Conservation (phyloP, 2,329 filamentous ascomycete genomes). For the Talaromyces piceae region DNA sequence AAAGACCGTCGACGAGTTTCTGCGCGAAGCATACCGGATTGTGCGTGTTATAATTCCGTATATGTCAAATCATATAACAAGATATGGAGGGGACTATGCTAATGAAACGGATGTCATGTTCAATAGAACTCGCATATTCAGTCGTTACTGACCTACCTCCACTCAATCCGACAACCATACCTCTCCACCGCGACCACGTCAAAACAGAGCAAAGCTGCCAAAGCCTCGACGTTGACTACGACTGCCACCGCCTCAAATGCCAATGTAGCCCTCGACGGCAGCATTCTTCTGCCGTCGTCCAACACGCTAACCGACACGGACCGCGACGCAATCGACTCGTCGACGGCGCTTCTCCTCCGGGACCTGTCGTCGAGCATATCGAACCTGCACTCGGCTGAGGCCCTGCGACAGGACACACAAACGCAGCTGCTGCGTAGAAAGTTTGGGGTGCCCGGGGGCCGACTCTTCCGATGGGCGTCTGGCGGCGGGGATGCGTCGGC, state of each 20-base stretch:
- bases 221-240: too few species aligned
- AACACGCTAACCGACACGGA: constrained; percentile 67
- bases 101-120: background rate
- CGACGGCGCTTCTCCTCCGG: constrained; percentile 76
- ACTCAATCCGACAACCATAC: constrained; percentile 79
- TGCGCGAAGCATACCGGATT: constrained; percentile 91
- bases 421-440: constrained; percentile 64
- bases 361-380: constrained; percentile 77
- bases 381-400: constrained; percentile 72
- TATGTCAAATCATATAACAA: background rate
- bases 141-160: constrained; percentile 71
- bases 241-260: too few species aligned
- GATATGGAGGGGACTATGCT: constrained; percentile 6
- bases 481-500: constrained; percentile 42
- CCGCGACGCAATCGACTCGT: constrained; percentile 77
- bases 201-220: constrained; percentile 31
- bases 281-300: constrained; percentile 17
- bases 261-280: too few species aligned
- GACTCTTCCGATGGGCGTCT: constrained; percentile 60
- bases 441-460: constrained; percentile 47
- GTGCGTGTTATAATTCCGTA: constrained; percentile 38
- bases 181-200: constrained; percentile 69
- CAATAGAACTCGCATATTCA: constrained; percentile 73
- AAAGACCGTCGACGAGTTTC: constrained; percentile 65
- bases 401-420: constrained; percentile 70